A percentile compares a stretch with the other conserved stretches of the same genome.
Evolutionary conservation across 2,329 filamentous ascomycete genomes (phyloP).

Genomic region (Lomentospora prolificans): DNA sequence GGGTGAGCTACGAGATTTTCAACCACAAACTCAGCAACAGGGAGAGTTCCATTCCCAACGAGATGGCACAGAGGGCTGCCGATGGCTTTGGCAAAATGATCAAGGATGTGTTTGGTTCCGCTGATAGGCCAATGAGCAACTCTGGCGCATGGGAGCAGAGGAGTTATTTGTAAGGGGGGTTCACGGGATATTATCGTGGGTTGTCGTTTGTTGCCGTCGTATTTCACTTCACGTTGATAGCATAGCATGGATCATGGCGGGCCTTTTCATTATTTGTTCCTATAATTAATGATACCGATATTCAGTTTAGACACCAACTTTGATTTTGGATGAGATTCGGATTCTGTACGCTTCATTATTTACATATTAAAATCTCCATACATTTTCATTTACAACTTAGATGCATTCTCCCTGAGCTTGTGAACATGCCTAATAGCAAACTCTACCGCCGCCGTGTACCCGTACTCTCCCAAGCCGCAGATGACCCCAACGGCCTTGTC

Average conservation of each 20-base stretch:
- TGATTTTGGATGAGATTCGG: neutral
- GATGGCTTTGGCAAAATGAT: slow-evolving; percentile 41
- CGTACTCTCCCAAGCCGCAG: slow-evolving; percentile 55
- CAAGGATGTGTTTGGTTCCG: slow-evolving; percentile 20
- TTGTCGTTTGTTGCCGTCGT: too few relatives aligned
- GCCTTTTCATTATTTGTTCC: too few relatives aligned
- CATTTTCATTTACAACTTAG: slow-evolving; percentile 4
- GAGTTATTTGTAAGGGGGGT: neutral
- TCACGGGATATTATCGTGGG: too few relatives aligned
- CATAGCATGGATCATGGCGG: too few relatives aligned
- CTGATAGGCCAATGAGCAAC: neutral
- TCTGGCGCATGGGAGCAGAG: neutral
- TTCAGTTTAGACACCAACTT: too few relatives aligned
- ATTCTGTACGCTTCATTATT: too few relatives aligned
- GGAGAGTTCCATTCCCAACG: slow-evolving; percentile 38
- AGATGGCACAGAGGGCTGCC: slow-evolving; percentile 42
- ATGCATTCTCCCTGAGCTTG: neutral
- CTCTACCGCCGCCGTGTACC: slow-evolving; percentile 52
- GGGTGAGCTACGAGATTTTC: slow-evolving; percentile 65
- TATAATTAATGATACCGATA: too few relatives aligned
- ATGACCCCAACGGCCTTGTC: slow-evolving; percentile 70
- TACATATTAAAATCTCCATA: too few relatives aligned
- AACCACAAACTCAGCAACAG: slow-evolving; percentile 46
- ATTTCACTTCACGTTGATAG: too few relatives aligned
- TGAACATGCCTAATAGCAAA: slow-evolving; percentile 19